Base-by-base conservation (phyloP, 2,329 filamentous ascomycete genomes). In the Colletotrichum sp. region DNA sequence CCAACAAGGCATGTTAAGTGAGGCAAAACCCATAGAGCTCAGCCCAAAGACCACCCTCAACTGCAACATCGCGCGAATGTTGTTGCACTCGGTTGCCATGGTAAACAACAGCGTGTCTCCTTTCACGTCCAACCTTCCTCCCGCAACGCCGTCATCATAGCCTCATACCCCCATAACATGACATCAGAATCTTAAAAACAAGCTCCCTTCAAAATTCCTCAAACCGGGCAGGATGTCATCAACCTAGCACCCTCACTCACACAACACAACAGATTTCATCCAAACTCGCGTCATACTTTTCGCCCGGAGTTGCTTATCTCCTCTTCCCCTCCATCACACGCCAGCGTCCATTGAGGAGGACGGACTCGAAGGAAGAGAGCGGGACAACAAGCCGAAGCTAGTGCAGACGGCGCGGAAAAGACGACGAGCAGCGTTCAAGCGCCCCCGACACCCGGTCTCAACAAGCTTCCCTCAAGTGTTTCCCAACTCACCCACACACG, bases 211-310 rank as follows among this genome's bases (percentile, higher is more conserved):
- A 49, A 49, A n/a, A 49, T 49, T 49, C 44, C 44, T 2, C 44
- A 49, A 49, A n/a, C 44, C 10, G 10, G n/a, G 44, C n/a, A 21
- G n/a, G 7, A 49, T 49, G 44, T 49, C 44, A 49, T 49, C 21
- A 9, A 49, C 44, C 44, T n/a, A 49, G n/a, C 44, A 49, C 44
- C 44, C 44, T 49, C 39, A 44, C 39, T 39, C 18, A n/a, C 18
- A 44, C 39, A n/a, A n/a, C 21, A 24, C 24, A 24, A 24, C 24
- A 24, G 24, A 24, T 44, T 34, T 30, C 65, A 63, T 73, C 71
- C 71, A 68, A 74, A 59, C 71, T 64, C 59, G 32, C 32, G 15
- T 70, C 64, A 65, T 24, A 34, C 71, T 65, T 70, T 65, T 32
- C 21, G 59, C 66, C 66, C 39, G 59, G 66, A 44, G 44, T 65